Conservation (phyloP, 2,329 filamentous ascomycete genomes). For the Alternaria postmessia region DNA sequence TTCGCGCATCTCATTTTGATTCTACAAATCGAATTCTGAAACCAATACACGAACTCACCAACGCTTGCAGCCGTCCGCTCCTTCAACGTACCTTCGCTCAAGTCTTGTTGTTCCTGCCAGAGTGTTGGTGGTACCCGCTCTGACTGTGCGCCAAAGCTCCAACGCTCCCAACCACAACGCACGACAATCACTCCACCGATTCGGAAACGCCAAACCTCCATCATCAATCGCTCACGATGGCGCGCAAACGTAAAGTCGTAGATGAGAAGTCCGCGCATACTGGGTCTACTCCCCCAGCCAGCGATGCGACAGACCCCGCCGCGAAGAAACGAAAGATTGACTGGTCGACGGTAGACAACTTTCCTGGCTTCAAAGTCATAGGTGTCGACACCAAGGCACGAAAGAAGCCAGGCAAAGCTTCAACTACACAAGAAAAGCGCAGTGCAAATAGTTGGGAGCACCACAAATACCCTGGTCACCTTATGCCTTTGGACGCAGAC, state of each 20-base stretch:
- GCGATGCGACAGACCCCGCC: background rate
- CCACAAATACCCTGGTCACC: conserved; percentile 5
- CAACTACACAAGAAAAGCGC: conserved; percentile 15
- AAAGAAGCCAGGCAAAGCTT: conserved; percentile 1
- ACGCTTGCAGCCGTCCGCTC: background rate
- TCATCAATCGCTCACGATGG: conserved; percentile 1
- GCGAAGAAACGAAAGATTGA: conserved; percentile 23
- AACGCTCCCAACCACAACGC: background rate
- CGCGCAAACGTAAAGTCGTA: conserved; percentile 10
- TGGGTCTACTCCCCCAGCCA: background rate
- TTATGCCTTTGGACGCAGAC: conserved; percentile 16
- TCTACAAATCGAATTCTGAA: background rate
- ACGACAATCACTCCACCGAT: background rate
- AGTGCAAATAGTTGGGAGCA: background rate
- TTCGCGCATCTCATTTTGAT: background rate
- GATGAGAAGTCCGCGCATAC: background rate
- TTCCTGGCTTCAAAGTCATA: conserved; percentile 26
- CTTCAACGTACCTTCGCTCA: background rate
- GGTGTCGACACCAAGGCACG: conserved; percentile 7
- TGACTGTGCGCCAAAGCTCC: background rate
- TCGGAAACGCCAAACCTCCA: background rate
- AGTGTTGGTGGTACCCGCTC: background rate
- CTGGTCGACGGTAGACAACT: conserved; percentile 25
- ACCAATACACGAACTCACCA: background rate
- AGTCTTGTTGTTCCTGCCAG: background rate